Evolutionary conservation across 2,329 filamentous ascomycete genomes (phyloP).

Genomic region (Microcera coccophila): DNA sequence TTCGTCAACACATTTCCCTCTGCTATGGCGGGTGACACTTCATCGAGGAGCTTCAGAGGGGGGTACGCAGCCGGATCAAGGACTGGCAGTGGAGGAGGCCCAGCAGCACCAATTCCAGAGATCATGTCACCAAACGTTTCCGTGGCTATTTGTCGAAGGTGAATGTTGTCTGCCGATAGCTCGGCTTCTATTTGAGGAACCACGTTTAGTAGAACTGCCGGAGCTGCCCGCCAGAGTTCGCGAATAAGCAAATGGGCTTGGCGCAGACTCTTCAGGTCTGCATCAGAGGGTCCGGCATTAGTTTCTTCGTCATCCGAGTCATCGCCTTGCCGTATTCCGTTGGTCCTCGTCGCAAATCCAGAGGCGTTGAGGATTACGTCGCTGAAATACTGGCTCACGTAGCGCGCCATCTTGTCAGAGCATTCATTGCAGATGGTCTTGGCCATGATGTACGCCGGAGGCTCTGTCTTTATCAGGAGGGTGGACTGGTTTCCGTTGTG

Average conservation of each 20-base stretch:
- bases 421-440: conserved; percentile 88
- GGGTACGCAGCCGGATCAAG: conserved; percentile 84
- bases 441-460: conserved; percentile 92
- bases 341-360: conserved; percentile 51
- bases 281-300: conserved; percentile 64
- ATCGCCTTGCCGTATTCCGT: conserved; percentile 55
- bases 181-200: conserved; percentile 92
- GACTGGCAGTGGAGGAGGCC: conserved; percentile 66
- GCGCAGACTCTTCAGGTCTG: conserved; percentile 79
- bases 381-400: conserved; percentile 94
- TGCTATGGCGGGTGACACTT: conserved; percentile 41
- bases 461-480: conserved; percentile 79
- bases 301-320: conserved; percentile 62
- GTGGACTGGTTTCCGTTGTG: conserved; percentile 76
- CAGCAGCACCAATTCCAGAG: conserved; percentile 86
- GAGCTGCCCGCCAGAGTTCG: conserved; percentile 90
- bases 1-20: conserved; percentile 66
- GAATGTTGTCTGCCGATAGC: conserved; percentile 81
- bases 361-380: conserved; percentile 91
- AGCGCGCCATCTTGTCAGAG: conserved; percentile 89
- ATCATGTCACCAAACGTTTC: conserved; percentile 95
- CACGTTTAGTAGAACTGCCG: conserved; percentile 84
- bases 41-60: conserved; percentile 62
- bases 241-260: conserved; percentile 88
- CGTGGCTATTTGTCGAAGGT: conserved; percentile 81